Conservation (phyloP, 1,284 basidiomycete genomes). For the Paramarasmius palmivorus region DNA sequence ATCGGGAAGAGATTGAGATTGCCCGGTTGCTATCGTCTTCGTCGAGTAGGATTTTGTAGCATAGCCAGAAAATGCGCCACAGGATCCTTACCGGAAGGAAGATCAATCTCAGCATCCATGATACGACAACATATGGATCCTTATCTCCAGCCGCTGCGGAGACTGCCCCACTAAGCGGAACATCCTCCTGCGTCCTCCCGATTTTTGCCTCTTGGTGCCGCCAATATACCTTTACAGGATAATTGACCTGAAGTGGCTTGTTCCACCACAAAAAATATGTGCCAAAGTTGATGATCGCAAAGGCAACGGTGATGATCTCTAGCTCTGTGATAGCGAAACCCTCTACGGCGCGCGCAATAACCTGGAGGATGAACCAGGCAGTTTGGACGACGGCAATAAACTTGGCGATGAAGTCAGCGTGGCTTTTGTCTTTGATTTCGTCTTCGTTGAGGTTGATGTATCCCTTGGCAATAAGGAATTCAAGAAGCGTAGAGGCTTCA, state of each 20-base stretch:
- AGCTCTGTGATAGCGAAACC: background rate
- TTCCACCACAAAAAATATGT: background rate
- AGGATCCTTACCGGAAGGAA: too few relatives aligned
- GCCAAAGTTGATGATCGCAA: background rate
- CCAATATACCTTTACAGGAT: background rate
- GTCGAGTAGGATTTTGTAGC: too few relatives aligned
- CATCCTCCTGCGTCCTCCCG: too few relatives aligned
- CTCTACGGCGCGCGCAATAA: background rate
- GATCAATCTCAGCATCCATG: too few relatives aligned
- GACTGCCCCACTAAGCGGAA: too few relatives aligned
- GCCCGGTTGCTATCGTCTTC: too few relatives aligned
- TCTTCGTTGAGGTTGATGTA: background rate
- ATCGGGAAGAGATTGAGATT: too few relatives aligned
- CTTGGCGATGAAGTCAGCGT: background rate
- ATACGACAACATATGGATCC: too few relatives aligned
- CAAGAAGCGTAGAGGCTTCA: too few relatives aligned
- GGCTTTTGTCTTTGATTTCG: background rate
- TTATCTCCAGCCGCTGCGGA: too few relatives aligned
- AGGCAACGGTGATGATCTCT: background rate
- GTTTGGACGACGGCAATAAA: background rate
- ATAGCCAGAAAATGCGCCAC: too few relatives aligned
- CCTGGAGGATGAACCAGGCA: background rate
- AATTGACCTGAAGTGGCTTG: background rate
- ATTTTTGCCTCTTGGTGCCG: too few relatives aligned
- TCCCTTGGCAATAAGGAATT: background rate